These are phyloP conservation scores for Hansenula anomala DNA, from an alignment of 1,139 yeast genomes.

Conservation along the genomic window DNA sequence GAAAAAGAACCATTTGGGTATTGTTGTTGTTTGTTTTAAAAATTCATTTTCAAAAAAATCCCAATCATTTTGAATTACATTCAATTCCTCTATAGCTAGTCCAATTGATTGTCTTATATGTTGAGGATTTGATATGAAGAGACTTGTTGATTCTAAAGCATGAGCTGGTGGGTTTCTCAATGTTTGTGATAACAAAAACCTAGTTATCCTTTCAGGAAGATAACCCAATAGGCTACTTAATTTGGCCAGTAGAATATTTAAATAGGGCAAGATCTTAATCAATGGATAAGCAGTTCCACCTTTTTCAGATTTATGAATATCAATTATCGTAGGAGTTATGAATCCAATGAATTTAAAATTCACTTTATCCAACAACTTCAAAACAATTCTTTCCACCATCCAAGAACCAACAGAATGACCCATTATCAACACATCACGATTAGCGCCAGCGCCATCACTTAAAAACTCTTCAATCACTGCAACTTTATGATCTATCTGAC, in stretches of 20 bases:
- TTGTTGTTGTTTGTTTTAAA: conserved; percentile 30
- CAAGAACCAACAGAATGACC: conserved; percentile 65
- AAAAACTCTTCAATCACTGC: conserved; percentile 31
- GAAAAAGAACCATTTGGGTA: conserved; percentile 49
- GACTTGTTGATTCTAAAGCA: conserved; percentile 35
- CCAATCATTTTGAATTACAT: conserved; percentile 36
- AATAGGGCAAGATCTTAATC: conserved; percentile 29
- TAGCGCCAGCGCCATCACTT: conserved; percentile 6
- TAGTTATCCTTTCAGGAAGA: conserved; percentile 7
- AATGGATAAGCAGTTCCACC: conserved; percentile 38
- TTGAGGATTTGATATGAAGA: conserved; percentile 35
- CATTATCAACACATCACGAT: conserved; percentile 38
- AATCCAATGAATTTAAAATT: conserved; percentile 44
- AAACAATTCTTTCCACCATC: conserved; percentile 46
- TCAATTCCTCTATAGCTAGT: conserved; percentile 57
- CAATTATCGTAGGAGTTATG: conserved; percentile 59
- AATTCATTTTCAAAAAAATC: conserved; percentile 45
- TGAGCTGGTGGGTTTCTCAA: conserved; percentile 30
- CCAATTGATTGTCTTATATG: conserved; percentile 49
- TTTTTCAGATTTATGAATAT: conserved; percentile 46
- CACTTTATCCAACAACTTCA: conserved; percentile 10
- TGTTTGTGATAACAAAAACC: conserved; percentile 8
- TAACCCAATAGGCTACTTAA: conserved; percentile 7
- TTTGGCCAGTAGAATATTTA: conserved; percentile 10
- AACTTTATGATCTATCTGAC: conserved; percentile 48